phyloP scores from a whole-genome alignment of 2,329 filamentous ascomycete genomes.

The Scedosporium boydii region DNA sequence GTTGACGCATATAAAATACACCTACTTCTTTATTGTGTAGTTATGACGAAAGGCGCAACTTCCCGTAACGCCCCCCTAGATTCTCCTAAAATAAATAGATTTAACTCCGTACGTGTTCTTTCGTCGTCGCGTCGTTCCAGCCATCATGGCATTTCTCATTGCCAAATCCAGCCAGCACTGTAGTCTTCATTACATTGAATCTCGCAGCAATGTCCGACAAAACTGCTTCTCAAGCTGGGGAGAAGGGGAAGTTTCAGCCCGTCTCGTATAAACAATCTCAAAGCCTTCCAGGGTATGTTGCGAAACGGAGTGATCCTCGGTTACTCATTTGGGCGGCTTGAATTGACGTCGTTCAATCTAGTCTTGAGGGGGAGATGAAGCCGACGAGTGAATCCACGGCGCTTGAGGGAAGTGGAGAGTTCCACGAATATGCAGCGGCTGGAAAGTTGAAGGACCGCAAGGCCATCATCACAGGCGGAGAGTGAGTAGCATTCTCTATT shows the following conservation, averaged over 20 bases:
- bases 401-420: constrained; percentile 26
- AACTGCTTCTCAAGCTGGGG: constrained; percentile 4
- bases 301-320: neutral
- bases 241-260: constrained; percentile 23
- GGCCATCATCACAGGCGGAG: constrained; percentile 45
- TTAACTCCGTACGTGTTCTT: too few species aligned
- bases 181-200: neutral
- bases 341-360: constrained; percentile 9
- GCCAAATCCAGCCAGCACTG: too few species aligned
- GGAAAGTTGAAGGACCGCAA: constrained; percentile 40
- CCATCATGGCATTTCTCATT: too few species aligned
- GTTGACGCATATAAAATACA: too few species aligned
- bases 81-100: too few species aligned
- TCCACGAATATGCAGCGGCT: constrained; percentile 31
- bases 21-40: too few species aligned
- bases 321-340: neutral
- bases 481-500: constrained; percentile 26
- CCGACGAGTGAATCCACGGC: constrained; percentile 29
- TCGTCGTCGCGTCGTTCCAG: too few species aligned
- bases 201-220: neutral
- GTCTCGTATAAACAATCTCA: constrained; percentile 24
- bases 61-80: too few species aligned
- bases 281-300: constrained; percentile 24
- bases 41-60: too few species aligned
- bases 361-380: constrained; percentile 26